Conservation (phyloP, 768 basidiomycete genomes). For the Tricholoma matsutake region DNA sequence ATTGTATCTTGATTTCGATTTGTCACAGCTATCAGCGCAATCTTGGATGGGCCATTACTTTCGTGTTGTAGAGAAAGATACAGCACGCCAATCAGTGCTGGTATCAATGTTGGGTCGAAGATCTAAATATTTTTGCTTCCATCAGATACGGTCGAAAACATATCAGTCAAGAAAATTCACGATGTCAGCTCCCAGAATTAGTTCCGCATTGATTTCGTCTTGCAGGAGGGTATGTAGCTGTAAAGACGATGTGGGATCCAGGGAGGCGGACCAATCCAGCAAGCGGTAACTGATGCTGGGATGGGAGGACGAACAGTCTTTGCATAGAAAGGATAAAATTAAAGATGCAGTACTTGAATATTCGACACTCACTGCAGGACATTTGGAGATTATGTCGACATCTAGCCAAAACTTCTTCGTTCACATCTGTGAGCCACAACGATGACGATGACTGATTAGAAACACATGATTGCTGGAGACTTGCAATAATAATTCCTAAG, state of each 20-base stretch:
- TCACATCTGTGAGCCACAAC: slow-evolving; percentile 62
- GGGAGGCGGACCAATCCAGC: slow-evolving; percentile 69
- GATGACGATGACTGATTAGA: slow-evolving; percentile 4
- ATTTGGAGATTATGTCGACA: slow-evolving; percentile 61
- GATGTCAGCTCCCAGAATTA: slow-evolving; percentile 74
- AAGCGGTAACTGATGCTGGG: slow-evolving; percentile 38
- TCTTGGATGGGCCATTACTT: slow-evolving; percentile 10
- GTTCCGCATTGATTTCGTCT: slow-evolving; percentile 44
- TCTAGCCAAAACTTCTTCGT: slow-evolving; percentile 57
- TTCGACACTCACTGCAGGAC: slow-evolving; percentile 59
- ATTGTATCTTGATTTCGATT: slow-evolving; percentile 57
- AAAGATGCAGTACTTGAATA: background rate
- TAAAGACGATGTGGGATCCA: slow-evolving; percentile 28
- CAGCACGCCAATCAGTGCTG: slow-evolving; percentile 51
- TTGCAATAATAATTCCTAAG: slow-evolving; percentile 59
- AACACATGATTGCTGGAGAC: slow-evolving; percentile 43
- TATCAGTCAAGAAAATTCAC: slow-evolving; percentile 21
- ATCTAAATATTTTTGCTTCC: slow-evolving; percentile 39
- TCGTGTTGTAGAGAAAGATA: slow-evolving; percentile 37
- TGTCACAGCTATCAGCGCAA: slow-evolving; percentile 50
- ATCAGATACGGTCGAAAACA: background rate
- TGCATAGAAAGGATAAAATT: slow-evolving; percentile 8
- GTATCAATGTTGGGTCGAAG: slow-evolving; percentile 63
- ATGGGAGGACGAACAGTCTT: slow-evolving; percentile 57
- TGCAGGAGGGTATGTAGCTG: slow-evolving; percentile 33